Evolutionary conservation across 306 rosid genomes (phyloP), one percentile per base, ranked within the genome.

Genomic region (Glycine latifolia): DNA sequence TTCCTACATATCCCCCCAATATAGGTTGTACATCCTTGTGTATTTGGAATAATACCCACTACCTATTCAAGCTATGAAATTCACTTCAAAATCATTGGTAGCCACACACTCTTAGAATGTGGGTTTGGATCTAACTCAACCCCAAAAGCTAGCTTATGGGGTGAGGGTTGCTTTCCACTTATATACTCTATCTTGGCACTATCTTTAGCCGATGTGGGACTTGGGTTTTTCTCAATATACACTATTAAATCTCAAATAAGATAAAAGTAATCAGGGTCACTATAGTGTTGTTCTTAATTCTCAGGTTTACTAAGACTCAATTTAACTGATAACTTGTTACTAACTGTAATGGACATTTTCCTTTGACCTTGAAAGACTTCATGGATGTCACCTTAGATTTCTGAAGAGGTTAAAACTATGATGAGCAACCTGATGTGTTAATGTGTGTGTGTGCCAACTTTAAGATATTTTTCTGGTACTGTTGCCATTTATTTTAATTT

Each of bases 201-300:
- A 20, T 20, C 1, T 20, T 20, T 20, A 20, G 20, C 20, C 20
- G 20, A 20, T 20, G 20, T 20, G 20, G 20, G 20, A 20, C 20
- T 20, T 20, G 20, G 1, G 20, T 20, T 20, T 20, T 20, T 20
- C 1, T 1, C 20, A 20, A 20, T 20, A 20, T 1, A 20, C 20
- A 20, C 20, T 20, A 20, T 20, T 20, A 20, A 20, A 20, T 20
- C 20, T 1, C 20, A 20, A 20, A 20, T 20, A 20, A 20, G 17
- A 69, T 70, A 70, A 48, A 70, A 48, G 59, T 47, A 70, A 70
- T 47, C 74, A 48, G 13, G 61, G 8, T 16, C n/a, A 0, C 31
- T 52, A 8, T 9, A 72, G 39, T 39, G 31, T 78, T 66, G 67
- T 48, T 76, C 50, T 50, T 50, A 35, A 37, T 49, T 76, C 63